Evolutionary conservation across 306 rosid species (phyloP).

Genomic region (Cucurbita maxima): DNA sequence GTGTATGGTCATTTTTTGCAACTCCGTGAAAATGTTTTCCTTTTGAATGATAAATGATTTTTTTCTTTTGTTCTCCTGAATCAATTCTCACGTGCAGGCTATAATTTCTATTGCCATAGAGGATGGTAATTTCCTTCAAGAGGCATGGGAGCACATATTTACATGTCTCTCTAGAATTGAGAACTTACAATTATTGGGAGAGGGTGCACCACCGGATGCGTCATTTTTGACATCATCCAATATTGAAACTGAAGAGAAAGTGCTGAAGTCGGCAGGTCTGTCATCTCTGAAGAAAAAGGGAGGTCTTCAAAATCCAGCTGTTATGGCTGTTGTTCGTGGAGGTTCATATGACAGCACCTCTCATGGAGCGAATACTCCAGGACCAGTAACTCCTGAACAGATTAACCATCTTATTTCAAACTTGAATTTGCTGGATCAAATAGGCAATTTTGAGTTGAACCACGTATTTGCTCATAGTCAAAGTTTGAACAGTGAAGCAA

Average conservation of each 20-base stretch:
- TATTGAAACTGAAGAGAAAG: slow-evolving; percentile 60
- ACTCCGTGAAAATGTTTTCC: background rate
- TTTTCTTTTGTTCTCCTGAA: slow-evolving; percentile 8
- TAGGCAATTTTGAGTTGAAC: slow-evolving; percentile 92
- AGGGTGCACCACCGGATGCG: slow-evolving; percentile 94
- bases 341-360: slow-evolving; percentile 93
- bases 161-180: slow-evolving; percentile 96
- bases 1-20: background rate
- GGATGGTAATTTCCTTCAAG: slow-evolving; percentile 88
- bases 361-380: slow-evolving; percentile 52
- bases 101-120: slow-evolving; percentile 88
- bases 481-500: slow-evolving; percentile 95
- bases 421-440: slow-evolving; percentile 88
- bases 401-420: slow-evolving; percentile 73
- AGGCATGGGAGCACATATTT: slow-evolving; percentile 97
- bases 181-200: slow-evolving; percentile 90
- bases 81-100: slow-evolving; percentile 36
- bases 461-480: slow-evolving; percentile 98
- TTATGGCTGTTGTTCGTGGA: slow-evolving; percentile 95
- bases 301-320: slow-evolving; percentile 82
- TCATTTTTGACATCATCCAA: slow-evolving; percentile 60
- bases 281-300: slow-evolving; percentile 73
- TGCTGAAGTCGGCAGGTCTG: slow-evolving; percentile 40
- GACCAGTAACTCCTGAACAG: slow-evolving; percentile 82
- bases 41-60: background rate